These are phyloP conservation scores for Mrakia gelida DNA, from an alignment of 768 basidiomycete species.

Conservation along the genomic window DNA sequence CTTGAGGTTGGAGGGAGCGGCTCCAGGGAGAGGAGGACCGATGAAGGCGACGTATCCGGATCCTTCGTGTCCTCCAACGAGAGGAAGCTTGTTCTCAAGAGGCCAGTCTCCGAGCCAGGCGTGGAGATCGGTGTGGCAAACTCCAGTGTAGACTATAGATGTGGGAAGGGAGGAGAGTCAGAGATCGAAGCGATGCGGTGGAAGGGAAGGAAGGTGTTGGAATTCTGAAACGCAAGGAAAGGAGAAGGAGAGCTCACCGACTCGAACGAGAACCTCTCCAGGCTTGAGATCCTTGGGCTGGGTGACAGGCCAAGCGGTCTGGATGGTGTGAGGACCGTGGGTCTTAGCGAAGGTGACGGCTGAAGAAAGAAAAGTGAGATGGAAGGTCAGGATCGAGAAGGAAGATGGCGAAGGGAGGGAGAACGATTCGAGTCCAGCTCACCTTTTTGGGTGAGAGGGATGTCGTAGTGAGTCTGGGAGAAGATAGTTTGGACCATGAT, in stretches of 20 bases:
- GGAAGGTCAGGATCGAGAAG: background rate
- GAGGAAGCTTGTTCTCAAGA: constrained; percentile 56
- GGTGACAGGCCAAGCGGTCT: constrained; percentile 38
- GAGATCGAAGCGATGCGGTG: background rate
- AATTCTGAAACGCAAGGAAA: no score
- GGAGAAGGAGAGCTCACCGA: background rate
- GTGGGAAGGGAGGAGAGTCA: background rate
- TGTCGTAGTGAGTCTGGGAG: constrained; percentile 19
- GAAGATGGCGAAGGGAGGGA: background rate
- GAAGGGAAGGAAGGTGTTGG: background rate
- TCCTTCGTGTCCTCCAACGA: constrained; percentile 81
- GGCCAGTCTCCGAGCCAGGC: constrained; percentile 78
- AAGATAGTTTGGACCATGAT: background rate
- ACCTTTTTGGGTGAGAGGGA: constrained; percentile 37
- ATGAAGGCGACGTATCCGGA: constrained; percentile 78
- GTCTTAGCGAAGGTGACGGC: constrained; percentile 35
- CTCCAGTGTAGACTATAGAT: background rate
- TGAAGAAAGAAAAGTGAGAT: background rate
- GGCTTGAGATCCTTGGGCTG: constrained; percentile 40
- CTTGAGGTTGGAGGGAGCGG: constrained; percentile 48
- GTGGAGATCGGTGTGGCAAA: constrained; percentile 80
- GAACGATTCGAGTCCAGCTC: background rate
- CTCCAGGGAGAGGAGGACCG: constrained; percentile 51
- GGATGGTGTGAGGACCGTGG: constrained; percentile 29
- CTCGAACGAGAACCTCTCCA: constrained; percentile 46